Percentiles rank a stretch among this genome's conserved stretches.
Evolutionary conservation across 2,329 filamentous ascomycete genomes (phyloP).

Genomic region (Penicillium sp.): DNA sequence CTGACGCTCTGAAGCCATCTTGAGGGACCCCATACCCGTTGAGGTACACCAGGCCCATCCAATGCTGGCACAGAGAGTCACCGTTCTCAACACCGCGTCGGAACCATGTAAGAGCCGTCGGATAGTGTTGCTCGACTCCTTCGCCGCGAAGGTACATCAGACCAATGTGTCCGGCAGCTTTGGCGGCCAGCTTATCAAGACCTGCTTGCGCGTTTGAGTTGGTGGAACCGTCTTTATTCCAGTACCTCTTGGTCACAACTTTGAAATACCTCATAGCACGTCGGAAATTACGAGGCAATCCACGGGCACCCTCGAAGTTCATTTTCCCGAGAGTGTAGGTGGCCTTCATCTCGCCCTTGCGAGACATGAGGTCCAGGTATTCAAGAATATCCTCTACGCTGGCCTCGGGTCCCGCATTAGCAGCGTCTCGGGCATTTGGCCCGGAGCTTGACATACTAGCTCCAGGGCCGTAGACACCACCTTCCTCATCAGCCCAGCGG

Average conservation of each 20-base stretch:
- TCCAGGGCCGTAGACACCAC: constrained; percentile 92
- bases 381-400: constrained; percentile 92
- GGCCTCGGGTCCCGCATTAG: constrained; percentile 78
- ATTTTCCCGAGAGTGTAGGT: constrained; percentile 83
- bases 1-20: constrained; percentile 71
- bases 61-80: constrained; percentile 82
- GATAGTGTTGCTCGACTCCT: constrained; percentile 75
- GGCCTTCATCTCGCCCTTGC: constrained; percentile 85
- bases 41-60: constrained; percentile 79
- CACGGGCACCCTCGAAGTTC: constrained; percentile 83
- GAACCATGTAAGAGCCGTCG: constrained; percentile 79
- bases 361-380: constrained; percentile 85
- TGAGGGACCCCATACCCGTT: constrained; percentile 72
- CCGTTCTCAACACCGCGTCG: constrained; percentile 72
- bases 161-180: constrained; percentile 83
- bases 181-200: constrained; percentile 76
- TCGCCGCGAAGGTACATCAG: constrained; percentile 89
- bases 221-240: constrained; percentile 75
- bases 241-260: constrained; percentile 76
- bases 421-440: constrained; percentile 72
- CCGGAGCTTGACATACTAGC: constrained; percentile 89
- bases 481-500: constrained; percentile 84
- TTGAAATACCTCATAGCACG: constrained; percentile 80
- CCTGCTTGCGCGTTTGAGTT: constrained; percentile 68
- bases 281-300: constrained; percentile 70